Percentiles rank a stretch among this genome's conserved stretches.
These are phyloP conservation scores for Margaritispora aquatica DNA, from an alignment of 495 filamentous ascomycete species.

Conservation along the genomic window DNA sequence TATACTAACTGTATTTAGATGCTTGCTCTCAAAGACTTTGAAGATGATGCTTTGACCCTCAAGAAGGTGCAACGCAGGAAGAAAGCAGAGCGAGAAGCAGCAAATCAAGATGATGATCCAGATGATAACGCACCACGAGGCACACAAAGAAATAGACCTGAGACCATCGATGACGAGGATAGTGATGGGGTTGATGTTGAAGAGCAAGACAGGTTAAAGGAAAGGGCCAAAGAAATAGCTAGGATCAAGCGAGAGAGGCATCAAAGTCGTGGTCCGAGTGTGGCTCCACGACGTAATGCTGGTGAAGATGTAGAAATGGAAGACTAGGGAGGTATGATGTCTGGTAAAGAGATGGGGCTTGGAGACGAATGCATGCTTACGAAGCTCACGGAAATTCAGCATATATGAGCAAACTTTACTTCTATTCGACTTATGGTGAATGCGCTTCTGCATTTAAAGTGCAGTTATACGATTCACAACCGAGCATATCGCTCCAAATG, in stretches of 20 bases:
- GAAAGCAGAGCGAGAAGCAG: conserved; percentile 27
- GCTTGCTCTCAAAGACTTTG: conserved; percentile 31
- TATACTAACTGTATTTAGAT: conserved; percentile 12
- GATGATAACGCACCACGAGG: conserved; percentile 10
- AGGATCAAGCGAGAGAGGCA: conserved; percentile 9
- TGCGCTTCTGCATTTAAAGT: no score
- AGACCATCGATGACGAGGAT: conserved; percentile 7
- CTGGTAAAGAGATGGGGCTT: background rate
- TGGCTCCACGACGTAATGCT: background rate
- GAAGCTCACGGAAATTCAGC: background rate
- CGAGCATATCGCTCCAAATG: no score
- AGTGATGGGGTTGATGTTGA: conserved; percentile 4
- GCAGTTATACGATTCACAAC: no score
- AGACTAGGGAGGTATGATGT: background rate
- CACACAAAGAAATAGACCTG: conserved; percentile 1
- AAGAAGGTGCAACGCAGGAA: conserved; percentile 32
- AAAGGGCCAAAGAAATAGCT: background rate
- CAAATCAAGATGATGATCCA: conserved; percentile 25
- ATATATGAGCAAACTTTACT: background rate
- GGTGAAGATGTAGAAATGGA: conserved; percentile 7
- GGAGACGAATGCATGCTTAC: background rate
- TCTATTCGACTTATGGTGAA: no score
- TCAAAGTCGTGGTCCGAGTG: conserved; percentile 3
- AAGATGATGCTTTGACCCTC: conserved; percentile 29
- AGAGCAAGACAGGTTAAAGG: background rate